Evolutionary conservation across 2,329 filamentous ascomycete species (phyloP), one percentile per base, ranked within the genome.

Genomic region (Phaeosphaeria sp.): DNA sequence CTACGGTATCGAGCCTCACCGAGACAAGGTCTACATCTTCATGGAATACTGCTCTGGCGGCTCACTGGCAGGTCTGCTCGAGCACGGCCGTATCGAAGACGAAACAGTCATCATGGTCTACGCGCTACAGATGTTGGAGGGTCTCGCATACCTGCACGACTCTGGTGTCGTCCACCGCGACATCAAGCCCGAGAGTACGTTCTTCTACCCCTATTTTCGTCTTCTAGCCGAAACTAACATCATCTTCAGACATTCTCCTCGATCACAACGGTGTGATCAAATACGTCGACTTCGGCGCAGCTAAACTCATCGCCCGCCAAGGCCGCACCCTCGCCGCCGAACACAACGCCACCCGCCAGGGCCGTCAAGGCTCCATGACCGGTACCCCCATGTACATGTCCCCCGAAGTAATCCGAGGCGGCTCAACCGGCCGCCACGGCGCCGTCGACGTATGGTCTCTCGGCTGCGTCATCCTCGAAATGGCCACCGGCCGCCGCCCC

Each of bases 311-410:
- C 72, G 93, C 95, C 45, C 89, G 93, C 47, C 92, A 97, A 77
- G 93, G 93, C 60, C 92, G 93, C 68, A 98, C 95, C 3, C 82
- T 97, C 18, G 87, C 91, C 21, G 85, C 86, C 44, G 85, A 88
- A 67, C 78, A 89, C 52, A 82, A 84, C 22, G 84, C 86, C 39
- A 75, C 74, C 3, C 75, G 77, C 25, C 75, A 79, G 53, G 77
- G 72, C 21, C 76, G 78, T 27, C 93, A 96, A 78, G 91, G 93
- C 74, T 95, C 91, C 36, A 97, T 98, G 89, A 97, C 93, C 20
- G 95, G 95, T 67, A 99, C 95, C 11, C 95, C 95, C 2, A 99
- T 99, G 95, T 99, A 99, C 83, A 99, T 99, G 95, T 98, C 95
- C 6, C 95, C 95, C 5, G 95, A 99, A 81, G 92, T 97, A 42